Percentiles rank a stretch among this genome's conserved stretches.
Evolutionary conservation across 1,284 basidiomycete genomes (phyloP).

Genomic region (Anthracocystis setariae): DNA sequence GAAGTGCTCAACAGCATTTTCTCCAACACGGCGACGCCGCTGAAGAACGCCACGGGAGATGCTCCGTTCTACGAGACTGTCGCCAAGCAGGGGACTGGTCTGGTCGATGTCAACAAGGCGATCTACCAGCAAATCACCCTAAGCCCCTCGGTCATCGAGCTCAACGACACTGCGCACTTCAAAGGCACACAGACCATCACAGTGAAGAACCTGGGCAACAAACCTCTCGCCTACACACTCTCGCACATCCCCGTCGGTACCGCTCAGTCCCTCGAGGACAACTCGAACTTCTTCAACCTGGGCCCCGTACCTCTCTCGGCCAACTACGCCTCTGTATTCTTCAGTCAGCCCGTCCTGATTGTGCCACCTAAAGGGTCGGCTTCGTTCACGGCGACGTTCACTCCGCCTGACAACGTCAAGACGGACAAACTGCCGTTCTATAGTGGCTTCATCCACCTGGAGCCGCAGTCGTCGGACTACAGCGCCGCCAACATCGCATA

Average conservation of each 20-base stretch:
- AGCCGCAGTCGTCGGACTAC: conserved; percentile 36
- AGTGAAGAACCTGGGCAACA: conserved; percentile 55
- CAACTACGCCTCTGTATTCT: conserved; percentile 70
- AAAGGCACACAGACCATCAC: conserved; percentile 48
- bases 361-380: conserved; percentile 67
- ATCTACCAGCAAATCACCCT: conserved; percentile 72
- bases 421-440: conserved; percentile 73
- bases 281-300: conserved; percentile 53
- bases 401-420: conserved; percentile 71
- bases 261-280: conserved; percentile 64
- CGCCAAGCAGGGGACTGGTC: conserved; percentile 76
- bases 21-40: conserved; percentile 73
- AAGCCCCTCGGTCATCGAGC: conserved; percentile 73
- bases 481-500: conserved; percentile 48
- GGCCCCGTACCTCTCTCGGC: conserved; percentile 73
- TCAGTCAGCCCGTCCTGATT: conserved; percentile 67
- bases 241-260: conserved; percentile 58
- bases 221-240: conserved; percentile 51
- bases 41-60: conserved; percentile 71
- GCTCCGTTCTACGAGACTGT: conserved; percentile 74
- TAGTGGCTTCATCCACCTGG: conserved; percentile 74
- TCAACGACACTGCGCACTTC: conserved; percentile 76
- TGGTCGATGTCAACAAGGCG: conserved; percentile 76
- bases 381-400: conserved; percentile 67
- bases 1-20: conserved; percentile 71